Percentiles rank a stretch among this genome's conserved stretches.
Conservation (phyloP, 495 filamentous ascomycete genomes). For the Chaetomium tenue region DNA sequence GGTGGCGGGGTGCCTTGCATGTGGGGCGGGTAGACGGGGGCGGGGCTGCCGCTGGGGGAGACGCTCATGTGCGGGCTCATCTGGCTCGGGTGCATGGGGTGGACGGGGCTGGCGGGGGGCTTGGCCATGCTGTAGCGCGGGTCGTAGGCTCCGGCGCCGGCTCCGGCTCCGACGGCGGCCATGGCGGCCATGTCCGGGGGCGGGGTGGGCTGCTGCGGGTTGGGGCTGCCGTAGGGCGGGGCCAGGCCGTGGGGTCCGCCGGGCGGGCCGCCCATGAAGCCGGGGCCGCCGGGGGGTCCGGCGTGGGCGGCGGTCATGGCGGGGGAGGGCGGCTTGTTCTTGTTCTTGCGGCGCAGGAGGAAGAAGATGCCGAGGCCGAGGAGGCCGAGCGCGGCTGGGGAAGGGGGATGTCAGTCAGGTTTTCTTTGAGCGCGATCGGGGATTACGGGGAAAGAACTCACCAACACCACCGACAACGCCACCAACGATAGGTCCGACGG, state of each 20-base stretch:
- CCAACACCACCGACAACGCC: conserved; percentile 50
- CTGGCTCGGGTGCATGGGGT: conserved; percentile 1
- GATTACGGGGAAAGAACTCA: not conserved
- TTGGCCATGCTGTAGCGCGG: conserved; percentile 24
- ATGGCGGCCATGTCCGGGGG: conserved; percentile 1
- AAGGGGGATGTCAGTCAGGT: not conserved
- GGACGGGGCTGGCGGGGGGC: conserved; percentile 4
- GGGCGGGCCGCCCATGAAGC: not conserved
- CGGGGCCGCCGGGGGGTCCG: not conserved
- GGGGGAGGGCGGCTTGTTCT: conserved; percentile 17
- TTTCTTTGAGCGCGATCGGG: no score
- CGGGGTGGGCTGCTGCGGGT: not conserved
- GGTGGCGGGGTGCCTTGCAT: conserved; percentile 18
- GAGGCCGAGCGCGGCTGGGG: conserved; percentile 36
- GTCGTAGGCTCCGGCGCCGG: conserved; percentile 13
- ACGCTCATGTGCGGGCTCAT: not conserved
- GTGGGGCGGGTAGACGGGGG: conserved; percentile 11
- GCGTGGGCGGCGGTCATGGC: conserved; percentile 1
- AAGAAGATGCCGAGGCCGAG: conserved; percentile 44
- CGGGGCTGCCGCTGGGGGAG: conserved; percentile 22
- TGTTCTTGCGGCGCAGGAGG: conserved; percentile 42
- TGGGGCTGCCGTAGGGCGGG: not conserved
- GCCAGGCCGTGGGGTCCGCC: not conserved
- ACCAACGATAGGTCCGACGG: conserved; percentile 47
- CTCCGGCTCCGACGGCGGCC: no score